phyloP scores from a whole-genome alignment of 2,329 filamentous ascomycete genomes.

The Coniochaeta ligniaria region DNA sequence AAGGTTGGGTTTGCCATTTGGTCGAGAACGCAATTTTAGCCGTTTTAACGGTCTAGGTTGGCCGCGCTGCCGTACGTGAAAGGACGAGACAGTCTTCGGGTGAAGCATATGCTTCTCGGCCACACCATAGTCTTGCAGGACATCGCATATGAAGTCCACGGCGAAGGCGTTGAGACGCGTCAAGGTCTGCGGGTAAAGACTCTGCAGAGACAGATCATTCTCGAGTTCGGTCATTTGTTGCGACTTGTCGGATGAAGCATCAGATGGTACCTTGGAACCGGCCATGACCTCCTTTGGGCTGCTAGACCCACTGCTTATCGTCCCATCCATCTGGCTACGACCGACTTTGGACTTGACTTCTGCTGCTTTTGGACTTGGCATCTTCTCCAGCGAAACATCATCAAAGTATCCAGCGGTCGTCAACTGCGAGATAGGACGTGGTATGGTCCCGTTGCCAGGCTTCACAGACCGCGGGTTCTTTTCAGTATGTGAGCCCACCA shows the following conservation, averaged over 20 bases:
- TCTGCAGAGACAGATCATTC: conserved; percentile 20
- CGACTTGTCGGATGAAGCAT: conserved; percentile 8
- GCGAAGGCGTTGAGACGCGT: conserved; percentile 45
- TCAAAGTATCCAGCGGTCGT: conserved; percentile 24
- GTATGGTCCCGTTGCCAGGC: conserved; percentile 12
- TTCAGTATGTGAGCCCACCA: conserved; percentile 16
- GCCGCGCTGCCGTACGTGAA: conserved; percentile 17
- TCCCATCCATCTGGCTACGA: conserved; percentile 11
- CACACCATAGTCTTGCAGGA: conserved; percentile 49
- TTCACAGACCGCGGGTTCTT: conserved; percentile 14
- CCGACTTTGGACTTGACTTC: conserved; percentile 14
- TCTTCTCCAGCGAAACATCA: conserved; percentile 22
- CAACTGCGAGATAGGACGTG: conserved; percentile 25
- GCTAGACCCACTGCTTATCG: conserved; percentile 11
- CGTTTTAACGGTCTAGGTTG: conserved; percentile 25
- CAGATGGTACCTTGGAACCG: conserved; percentile 11
- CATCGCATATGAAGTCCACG: conserved; percentile 53
- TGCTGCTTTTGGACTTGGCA: conserved; percentile 19
- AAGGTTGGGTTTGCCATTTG: conserved; percentile 20
- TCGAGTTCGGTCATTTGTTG: conserved; percentile 9
- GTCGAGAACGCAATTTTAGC: conserved; percentile 16
- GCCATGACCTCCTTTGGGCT: conserved; percentile 11
- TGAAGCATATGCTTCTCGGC: conserved; percentile 41
- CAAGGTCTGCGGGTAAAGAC: conserved; percentile 49
- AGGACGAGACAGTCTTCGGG: conserved; percentile 24